Evolutionary conservation across 2,329 filamentous ascomycete genomes (phyloP).

Genomic region (Fusarium nanum): DNA sequence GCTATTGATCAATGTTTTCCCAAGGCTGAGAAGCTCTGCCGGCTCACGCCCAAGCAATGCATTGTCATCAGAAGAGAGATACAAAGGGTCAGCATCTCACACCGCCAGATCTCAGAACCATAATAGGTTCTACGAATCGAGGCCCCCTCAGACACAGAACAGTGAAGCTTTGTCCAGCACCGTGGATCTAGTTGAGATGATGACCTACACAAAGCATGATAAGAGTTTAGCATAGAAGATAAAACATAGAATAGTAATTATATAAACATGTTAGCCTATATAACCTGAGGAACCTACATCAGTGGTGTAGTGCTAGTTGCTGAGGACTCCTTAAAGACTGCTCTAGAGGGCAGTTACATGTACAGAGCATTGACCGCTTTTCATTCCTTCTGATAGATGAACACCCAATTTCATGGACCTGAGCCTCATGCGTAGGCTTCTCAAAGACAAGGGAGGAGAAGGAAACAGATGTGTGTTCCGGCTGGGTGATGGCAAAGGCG

Average conservation of each 20-base stretch:
- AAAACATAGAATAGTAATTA: background rate
- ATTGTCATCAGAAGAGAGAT: background rate
- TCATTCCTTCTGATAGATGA: background rate
- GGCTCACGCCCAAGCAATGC: background rate
- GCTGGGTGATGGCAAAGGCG: background rate
- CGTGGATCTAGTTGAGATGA: conserved; percentile 9
- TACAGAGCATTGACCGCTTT: background rate
- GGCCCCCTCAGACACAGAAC: background rate
- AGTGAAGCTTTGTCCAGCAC: background rate
- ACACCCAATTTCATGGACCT: background rate
- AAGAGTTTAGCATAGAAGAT: background rate
- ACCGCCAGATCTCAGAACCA: background rate
- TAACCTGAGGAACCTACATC: background rate
- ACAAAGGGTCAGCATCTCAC: background rate
- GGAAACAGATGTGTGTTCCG: fast-evolving
- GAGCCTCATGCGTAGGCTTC: background rate
- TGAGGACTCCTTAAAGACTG: background rate
- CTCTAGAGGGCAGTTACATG: background rate
- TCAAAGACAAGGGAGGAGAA: background rate
- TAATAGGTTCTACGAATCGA: background rate
- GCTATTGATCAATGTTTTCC: conserved; percentile 1
- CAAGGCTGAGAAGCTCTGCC: background rate
- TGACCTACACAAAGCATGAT: background rate
- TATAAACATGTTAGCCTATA: background rate
- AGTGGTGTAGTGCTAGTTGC: background rate